phyloP scores from a whole-genome alignment of 306 rosid genomes.

The Sesbania bispinosa region DNA sequence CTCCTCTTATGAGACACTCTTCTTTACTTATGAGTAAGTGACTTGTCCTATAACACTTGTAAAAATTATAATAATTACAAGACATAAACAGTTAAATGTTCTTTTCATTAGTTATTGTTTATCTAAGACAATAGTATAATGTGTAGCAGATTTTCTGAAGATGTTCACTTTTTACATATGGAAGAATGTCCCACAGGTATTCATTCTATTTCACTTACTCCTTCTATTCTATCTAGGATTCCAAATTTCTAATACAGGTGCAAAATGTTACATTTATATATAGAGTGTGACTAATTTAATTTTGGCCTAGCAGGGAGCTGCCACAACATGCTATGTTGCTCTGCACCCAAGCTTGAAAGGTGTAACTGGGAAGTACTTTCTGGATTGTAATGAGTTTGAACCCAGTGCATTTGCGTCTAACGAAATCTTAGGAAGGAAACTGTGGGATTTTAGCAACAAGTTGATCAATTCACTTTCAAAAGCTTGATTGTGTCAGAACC shows the following conservation, averaged over 20 bases:
- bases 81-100: neutral
- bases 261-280: neutral
- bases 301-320: constrained; percentile 60
- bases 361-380: constrained; percentile 62
- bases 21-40: constrained; percentile 63
- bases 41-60: neutral
- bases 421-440: constrained; percentile 41
- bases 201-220: neutral
- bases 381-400: constrained; percentile 68
- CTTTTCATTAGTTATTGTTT: neutral
- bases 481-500: constrained; percentile 6
- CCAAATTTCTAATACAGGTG: neutral
- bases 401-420: constrained; percentile 56
- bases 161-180: constrained; percentile 63
- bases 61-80: neutral
- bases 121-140: neutral
- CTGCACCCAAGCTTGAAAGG: constrained; percentile 76
- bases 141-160: constrained; percentile 49
- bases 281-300: neutral
- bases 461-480: constrained; percentile 43
- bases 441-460: constrained; percentile 91
- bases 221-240: neutral
- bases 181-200: constrained; percentile 89
- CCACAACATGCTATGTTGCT: constrained; percentile 83
- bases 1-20: constrained; percentile 94